A percentile compares a stretch with the other conserved stretches of the same genome.
phyloP scores from a whole-genome alignment of 139 green algal species.

The Eudorina sp. region DNA sequence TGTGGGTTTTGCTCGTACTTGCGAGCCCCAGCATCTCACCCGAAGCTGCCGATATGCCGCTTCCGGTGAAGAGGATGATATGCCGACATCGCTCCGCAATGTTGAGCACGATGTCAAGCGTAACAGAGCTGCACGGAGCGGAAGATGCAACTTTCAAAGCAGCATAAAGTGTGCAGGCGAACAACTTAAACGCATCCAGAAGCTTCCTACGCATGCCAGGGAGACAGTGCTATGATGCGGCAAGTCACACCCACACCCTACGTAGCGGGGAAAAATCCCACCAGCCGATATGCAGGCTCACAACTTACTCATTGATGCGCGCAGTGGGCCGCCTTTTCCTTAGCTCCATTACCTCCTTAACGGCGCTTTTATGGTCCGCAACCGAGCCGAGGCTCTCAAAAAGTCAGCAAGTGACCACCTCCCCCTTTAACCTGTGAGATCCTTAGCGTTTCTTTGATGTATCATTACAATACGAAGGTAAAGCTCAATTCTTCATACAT shows the following conservation, averaged over 20 bases:
- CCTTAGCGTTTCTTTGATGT: no score
- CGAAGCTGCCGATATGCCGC: constrained; percentile 84
- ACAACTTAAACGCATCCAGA: neutral
- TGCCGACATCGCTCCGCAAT: constrained; percentile 54
- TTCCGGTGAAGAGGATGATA: constrained; percentile 90
- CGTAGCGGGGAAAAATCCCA: neutral
- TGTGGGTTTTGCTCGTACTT: neutral
- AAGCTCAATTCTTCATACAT: no score
- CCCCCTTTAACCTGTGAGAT: no score
- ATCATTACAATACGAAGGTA: no score
- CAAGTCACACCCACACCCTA: neutral
- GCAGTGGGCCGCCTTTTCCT: constrained; percentile 1
- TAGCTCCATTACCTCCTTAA: constrained; percentile 28
- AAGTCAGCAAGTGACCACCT: no score
- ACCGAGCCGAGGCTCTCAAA: no score
- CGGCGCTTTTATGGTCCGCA: neutral
- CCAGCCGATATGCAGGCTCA: neutral
- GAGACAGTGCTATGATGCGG: neutral
- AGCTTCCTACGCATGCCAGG: neutral
- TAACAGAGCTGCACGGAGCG: constrained; percentile 1
- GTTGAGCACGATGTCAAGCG: constrained; percentile 52
- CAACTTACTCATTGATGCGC: constrained; percentile 8
- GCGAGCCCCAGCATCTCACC: constrained; percentile 56
- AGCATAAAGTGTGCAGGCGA: neutral
- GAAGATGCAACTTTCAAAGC: no score